Evolutionary conservation across 2,329 filamentous ascomycete genomes (phyloP), one percentile per base, ranked within the genome.

Genomic region (Cladosporium cucumerinum): DNA sequence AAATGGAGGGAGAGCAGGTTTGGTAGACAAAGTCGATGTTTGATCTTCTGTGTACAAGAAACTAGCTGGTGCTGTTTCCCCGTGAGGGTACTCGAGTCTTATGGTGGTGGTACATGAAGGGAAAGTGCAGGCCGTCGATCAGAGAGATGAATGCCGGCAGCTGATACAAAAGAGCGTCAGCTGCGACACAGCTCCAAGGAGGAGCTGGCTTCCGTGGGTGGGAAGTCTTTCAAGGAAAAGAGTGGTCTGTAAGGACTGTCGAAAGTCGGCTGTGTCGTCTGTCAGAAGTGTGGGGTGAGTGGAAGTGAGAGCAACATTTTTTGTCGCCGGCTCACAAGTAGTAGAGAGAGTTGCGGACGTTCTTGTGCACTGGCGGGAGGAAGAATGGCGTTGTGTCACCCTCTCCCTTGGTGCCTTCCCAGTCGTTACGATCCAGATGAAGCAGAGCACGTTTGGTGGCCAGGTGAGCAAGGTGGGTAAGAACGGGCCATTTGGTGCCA

Each of bases 401-500:
- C 30, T 48, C 8, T 25, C 39, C 25, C 18, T 2, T 26, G 23
- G 10, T 16, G 12, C 21, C 5, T 0, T 36, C 4, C n/a, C 23
- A 58, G 11, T 26, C 25, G 21, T 57, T 48, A n/a, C 11, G 28
- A 14, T 21, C 30, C 11, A 68, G 46, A 10, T 66, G 63, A 25
- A 65, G n/a, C 12, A 57, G n/a, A 11, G 68, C 66, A 7, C 66
- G 52, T 49, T 66, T 65, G 18, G 46, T 28, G 28, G 63, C 66
- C 3, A 54, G 26, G 4, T 62, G 63, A 14, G 66, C 66, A 16
- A 68, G 65, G 39, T 68, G 57, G 5, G 65, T 66, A 28, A 57
- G 49, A 23, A 68, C 46, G 12, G 66, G 65, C 54, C 57, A 66
- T 48, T 68, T 66, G 25, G 59, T 65, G 43, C 60, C 48, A 51